These are phyloP conservation scores for Thelonectria discophora DNA, from an alignment of 2,329 filamentous ascomycete genomes.

Conservation along the genomic window DNA sequence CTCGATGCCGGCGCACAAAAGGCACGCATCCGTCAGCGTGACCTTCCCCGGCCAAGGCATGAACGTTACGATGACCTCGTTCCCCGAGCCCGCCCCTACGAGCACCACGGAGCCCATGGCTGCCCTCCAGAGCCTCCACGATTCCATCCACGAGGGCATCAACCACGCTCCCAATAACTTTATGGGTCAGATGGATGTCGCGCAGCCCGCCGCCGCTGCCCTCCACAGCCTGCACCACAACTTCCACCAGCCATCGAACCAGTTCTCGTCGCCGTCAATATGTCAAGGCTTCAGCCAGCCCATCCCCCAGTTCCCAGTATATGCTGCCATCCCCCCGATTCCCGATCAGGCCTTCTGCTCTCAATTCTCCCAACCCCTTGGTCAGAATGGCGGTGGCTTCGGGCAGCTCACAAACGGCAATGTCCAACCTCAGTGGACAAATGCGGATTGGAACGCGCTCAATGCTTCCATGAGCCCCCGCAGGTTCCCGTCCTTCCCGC, in stretches of 20 bases:
- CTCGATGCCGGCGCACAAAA: constrained; percentile 3
- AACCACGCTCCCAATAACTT: constrained; percentile 1
- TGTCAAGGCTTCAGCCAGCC: not conserved
- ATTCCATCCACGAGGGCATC: constrained; percentile 12
- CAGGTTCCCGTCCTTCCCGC: constrained; percentile 35
- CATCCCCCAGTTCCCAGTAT: not conserved
- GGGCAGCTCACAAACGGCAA: not conserved
- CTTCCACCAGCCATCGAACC: constrained; percentile 15
- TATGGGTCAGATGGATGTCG: not conserved
- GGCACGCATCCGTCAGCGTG: constrained; percentile 20
- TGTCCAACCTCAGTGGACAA: not conserved
- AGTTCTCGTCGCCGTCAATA: not conserved
- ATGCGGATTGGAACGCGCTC: not conserved
- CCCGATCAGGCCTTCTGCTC: not conserved
- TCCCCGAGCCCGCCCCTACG: not conserved
- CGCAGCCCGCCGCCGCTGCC: not conserved
- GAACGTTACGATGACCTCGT: not conserved
- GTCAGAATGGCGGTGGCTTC: not conserved
- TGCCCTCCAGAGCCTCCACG: constrained; percentile 35
- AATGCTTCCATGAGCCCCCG: not conserved
- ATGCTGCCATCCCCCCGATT: not conserved
- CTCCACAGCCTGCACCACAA: constrained; percentile 26
- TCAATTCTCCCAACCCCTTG: not conserved
- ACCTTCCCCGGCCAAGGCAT: constrained; percentile 13
- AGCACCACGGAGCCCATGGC: constrained; percentile 30